Conservation (phyloP, 805 yeast species). For the Teunomyces aglyptinius region DNA sequence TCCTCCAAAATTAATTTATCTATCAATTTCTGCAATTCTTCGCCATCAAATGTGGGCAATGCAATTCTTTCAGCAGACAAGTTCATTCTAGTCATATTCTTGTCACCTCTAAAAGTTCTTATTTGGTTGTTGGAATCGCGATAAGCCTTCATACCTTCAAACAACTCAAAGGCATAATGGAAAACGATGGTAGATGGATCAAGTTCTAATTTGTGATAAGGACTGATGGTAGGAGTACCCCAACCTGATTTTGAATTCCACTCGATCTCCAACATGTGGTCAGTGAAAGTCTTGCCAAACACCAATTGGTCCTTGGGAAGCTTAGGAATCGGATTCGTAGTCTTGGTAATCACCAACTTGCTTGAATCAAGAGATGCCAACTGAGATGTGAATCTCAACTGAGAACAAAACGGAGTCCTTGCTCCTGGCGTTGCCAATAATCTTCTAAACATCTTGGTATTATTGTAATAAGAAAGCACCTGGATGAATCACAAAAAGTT, state of each 20-base stretch:
- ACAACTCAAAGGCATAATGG: conserved; percentile 92
- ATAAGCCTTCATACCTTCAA: conserved; percentile 96
- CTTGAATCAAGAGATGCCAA: conserved; percentile 37
- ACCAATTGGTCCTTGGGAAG: conserved; percentile 40
- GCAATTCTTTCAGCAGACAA: conserved; percentile 85
- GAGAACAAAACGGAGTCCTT: conserved; percentile 4
- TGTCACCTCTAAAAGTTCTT: conserved; percentile 87
- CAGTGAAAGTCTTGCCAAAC: conserved; percentile 62
- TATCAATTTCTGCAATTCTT: conserved; percentile 71
- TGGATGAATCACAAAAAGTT: not conserved
- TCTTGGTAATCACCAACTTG: conserved; percentile 34
- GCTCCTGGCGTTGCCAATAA: not conserved
- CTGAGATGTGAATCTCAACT: conserved; percentile 7
- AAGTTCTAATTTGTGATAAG: conserved; percentile 70
- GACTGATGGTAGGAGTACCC: conserved; percentile 84
- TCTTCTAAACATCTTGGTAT: conserved; percentile 1
- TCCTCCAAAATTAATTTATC: conserved; percentile 76
- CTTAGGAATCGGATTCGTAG: conserved; percentile 35
- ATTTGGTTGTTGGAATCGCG: conserved; percentile 47
- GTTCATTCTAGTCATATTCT: conserved; percentile 90
- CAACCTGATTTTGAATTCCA: conserved; percentile 82
- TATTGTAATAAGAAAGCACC: no score
- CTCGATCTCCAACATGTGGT: conserved; percentile 84
- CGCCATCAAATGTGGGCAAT: conserved; percentile 80
- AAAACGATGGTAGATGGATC: conserved; percentile 91